These are phyloP conservation scores for Poa pratensis DNA, from an alignment of 176 grass and related monocot genomes.

Conservation along the genomic window DNA sequence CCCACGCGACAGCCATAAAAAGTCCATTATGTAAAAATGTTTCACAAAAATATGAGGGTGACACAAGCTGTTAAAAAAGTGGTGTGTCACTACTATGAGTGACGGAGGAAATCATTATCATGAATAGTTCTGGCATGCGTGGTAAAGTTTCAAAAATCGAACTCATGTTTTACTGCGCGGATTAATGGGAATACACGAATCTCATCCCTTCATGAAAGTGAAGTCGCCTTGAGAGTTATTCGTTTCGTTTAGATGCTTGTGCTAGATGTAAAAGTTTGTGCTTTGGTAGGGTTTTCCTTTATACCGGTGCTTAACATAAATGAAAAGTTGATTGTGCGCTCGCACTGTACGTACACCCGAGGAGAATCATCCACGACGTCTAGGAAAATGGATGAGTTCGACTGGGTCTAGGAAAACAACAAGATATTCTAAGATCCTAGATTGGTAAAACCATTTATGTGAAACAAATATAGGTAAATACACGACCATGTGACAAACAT, in stretches of 20 bases:
- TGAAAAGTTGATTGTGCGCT: background rate
- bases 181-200: background rate
- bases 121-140: no score
- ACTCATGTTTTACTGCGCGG: no score
- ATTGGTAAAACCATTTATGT: background rate
- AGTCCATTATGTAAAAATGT: no score
- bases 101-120: no score
- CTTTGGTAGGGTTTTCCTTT: no score
- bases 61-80: background rate
- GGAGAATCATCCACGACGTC: background rate
- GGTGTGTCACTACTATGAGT: no score
- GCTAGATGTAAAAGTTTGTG: no score
- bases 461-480: background rate
- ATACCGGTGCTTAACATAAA: background rate
- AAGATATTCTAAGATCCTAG: background rate
- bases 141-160: no score
- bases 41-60: background rate
- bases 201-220: background rate
- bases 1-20: background rate
- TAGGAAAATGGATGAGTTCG: background rate
- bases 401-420: background rate
- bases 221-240: no score
- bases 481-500: no score
- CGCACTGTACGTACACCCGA: rapidly evolving
- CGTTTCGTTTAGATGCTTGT: no score